Conservation (phyloP, 768 basidiomycete species). For the Russula lepida region DNA sequence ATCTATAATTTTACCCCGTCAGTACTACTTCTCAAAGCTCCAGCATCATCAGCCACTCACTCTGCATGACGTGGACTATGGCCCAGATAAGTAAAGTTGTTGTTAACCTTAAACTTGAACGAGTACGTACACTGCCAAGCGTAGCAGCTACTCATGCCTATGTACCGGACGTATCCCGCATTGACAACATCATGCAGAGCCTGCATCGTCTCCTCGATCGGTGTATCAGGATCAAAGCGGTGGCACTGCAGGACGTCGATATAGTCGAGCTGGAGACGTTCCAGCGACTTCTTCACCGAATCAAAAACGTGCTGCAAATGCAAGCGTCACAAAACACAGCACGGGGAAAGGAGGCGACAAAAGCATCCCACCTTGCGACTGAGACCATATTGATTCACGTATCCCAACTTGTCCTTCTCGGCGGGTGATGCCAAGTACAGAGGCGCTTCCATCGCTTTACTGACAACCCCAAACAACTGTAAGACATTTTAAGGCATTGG, state of each 20-base stretch:
- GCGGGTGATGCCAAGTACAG: not conserved
- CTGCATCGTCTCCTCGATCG: slow-evolving; percentile 26
- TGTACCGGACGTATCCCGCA: slow-evolving; percentile 32
- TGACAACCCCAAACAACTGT: slow-evolving; percentile 1
- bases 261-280: slow-evolving; percentile 67
- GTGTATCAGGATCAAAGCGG: slow-evolving; percentile 32
- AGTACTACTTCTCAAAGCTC: slow-evolving; percentile 4
- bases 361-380: slow-evolving; percentile 28
- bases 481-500: not conserved
- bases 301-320: slow-evolving; percentile 61
- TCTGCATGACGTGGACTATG: slow-evolving; percentile 18
- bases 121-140: slow-evolving; percentile 26
- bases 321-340: not conserved
- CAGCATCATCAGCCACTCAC: not conserved
- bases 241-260: slow-evolving; percentile 63
- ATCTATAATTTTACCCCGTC: slow-evolving; percentile 14
- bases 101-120: not conserved
- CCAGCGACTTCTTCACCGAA: slow-evolving; percentile 48
- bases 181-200: slow-evolving; percentile 35
- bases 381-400: slow-evolving; percentile 32
- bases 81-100: slow-evolving; percentile 7
- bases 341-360: not conserved
- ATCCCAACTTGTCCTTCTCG: slow-evolving; percentile 25
- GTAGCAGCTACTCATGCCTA: slow-evolving; percentile 26
- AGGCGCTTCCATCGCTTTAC: not conserved